Conservation (phyloP, 2,329 filamentous ascomycete species). For the Zymoseptoria pseudotritici region DNA sequence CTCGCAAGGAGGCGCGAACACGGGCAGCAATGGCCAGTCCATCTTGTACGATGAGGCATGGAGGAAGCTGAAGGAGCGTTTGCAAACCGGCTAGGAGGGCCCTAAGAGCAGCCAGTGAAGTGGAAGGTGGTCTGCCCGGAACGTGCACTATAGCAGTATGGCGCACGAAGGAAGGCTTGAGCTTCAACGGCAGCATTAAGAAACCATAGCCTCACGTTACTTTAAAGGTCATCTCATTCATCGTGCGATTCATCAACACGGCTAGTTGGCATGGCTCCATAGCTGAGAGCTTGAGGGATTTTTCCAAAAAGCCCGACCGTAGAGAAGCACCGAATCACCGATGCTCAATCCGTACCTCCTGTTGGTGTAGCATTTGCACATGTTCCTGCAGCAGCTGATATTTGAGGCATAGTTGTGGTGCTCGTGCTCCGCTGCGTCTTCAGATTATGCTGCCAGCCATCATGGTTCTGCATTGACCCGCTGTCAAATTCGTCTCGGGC, state of each 20-base stretch:
- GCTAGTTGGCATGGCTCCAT: background rate
- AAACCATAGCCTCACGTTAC: background rate
- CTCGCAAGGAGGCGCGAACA: background rate
- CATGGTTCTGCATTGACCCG: background rate
- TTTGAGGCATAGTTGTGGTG: background rate
- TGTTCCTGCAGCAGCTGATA: background rate
- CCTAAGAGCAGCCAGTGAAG: background rate
- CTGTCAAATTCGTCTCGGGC: background rate
- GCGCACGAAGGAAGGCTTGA: background rate
- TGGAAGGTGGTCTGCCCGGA: background rate
- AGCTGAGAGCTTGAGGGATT: background rate
- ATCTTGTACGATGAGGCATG: slow-evolving; percentile 7
- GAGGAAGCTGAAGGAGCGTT: background rate
- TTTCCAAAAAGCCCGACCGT: background rate
- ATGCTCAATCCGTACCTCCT: background rate
- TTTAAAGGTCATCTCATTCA: background rate
- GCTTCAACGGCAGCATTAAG: background rate
- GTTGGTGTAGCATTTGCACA: background rate
- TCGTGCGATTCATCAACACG: background rate
- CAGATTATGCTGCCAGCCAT: background rate
- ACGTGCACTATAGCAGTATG: background rate
- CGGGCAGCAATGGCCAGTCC: background rate
- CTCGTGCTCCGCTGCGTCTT: background rate
- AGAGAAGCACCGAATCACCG: background rate
- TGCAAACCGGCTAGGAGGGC: background rate